A percentile compares a stretch with the other conserved stretches of the same genome.
phyloP scores from a whole-genome alignment of 2,329 filamentous ascomycete species.

The Diaporthe sp. region DNA sequence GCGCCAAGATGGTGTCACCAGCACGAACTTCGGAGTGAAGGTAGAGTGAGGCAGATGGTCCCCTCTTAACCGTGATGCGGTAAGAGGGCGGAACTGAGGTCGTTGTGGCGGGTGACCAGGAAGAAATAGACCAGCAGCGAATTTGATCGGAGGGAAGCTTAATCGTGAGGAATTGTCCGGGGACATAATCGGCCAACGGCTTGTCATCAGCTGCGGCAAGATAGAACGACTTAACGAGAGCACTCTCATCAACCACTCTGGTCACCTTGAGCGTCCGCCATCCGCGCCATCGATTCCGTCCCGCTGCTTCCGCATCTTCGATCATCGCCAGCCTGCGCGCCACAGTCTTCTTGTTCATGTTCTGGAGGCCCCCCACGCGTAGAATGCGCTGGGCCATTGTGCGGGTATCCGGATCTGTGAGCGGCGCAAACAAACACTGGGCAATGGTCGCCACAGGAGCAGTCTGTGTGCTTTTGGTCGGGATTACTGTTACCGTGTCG shows the following conservation, averaged over 20 bases:
- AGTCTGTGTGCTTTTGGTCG: background rate
- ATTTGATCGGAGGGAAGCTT: background rate
- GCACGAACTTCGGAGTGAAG: background rate
- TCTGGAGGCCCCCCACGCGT: background rate
- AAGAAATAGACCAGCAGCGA: constrained; percentile 2
- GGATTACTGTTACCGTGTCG: background rate
- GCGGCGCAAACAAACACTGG: background rate
- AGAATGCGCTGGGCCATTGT: background rate
- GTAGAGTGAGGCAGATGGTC: background rate
- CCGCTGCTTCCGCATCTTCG: background rate
- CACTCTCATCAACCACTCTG: background rate
- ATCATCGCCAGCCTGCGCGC: constrained; percentile 1
- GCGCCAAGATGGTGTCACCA: background rate
- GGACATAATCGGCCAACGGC: background rate
- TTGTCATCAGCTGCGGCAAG: background rate
- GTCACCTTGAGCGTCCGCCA: constrained; percentile 6
- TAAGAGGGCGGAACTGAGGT: background rate
- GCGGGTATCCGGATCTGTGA: background rate
- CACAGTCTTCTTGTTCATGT: background rate
- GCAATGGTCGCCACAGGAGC: background rate
- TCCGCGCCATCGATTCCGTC: background rate
- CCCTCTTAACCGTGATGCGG: background rate
- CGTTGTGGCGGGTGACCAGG: background rate
- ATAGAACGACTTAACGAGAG: background rate
- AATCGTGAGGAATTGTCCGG: background rate